Base-by-base conservation (phyloP, 345 rosid species). In the Barbarea vulgaris region DNA sequence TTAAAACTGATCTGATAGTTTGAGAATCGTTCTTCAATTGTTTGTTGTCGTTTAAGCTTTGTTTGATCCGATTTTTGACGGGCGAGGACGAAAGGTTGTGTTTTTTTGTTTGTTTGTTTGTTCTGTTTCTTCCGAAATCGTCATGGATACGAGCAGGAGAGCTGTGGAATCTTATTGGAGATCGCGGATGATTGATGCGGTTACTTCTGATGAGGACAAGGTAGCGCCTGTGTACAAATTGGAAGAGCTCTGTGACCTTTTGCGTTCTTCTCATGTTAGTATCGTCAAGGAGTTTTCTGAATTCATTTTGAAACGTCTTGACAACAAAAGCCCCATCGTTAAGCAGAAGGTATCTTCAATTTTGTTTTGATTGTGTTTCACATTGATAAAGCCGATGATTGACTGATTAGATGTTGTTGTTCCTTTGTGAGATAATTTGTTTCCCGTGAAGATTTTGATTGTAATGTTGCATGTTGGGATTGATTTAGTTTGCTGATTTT, bases 111-210 rank as follows among this genome's bases (percentile, higher is more conserved):
- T 18, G n/a, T 28, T 55, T 44, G 5, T 10, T 54, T 54, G 1
- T 9, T 13, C 24, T 3, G 21, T n/a, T 46, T 46, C 9, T 46
- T 46, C 50, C 15, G 71, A 37, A 34, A 24, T 46, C 61, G 31
- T 39, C 67, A 95, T 95, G 99, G 98, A 95, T 83, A 93, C 99
- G 64, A 95, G 99, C 84, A 87, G 98, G 77, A 88, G 98, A 83
- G 99, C 99, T 17, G 98, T 95, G 83, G 99, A 95, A 73, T 90
- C 99, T 70, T 95, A 90, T 72, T 90, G 98, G 99, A 87, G 99
- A 70, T 93, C 98, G 76, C 81, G 93, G 83, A 85, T 95, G 94
- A 72, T 93, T 61, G 99, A 95, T 37, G 93, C 78, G 58, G 98
- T 90, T 6, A 93, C 99, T 7, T 88, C 98, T 18, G 88, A 88